These are phyloP conservation scores for Xylariaceae sp. DNA, from an alignment of 2,329 filamentous ascomycete species.

Conservation along the genomic window DNA sequence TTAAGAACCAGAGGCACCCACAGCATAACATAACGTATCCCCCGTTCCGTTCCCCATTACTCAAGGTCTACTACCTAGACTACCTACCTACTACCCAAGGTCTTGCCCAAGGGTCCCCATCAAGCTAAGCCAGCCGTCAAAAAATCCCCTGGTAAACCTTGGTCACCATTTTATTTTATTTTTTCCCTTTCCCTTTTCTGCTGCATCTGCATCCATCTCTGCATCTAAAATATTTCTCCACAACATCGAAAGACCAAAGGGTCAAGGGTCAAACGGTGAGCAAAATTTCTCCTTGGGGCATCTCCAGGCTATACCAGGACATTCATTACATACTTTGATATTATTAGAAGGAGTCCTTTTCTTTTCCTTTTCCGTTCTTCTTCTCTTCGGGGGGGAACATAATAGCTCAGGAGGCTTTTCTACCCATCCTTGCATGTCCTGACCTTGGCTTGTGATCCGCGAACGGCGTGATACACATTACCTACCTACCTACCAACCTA, in stretches of 20 bases:
- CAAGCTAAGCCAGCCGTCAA: neutral
- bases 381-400: neutral
- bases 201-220: neutral
- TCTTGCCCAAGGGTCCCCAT: constrained; percentile 1
- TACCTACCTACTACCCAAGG: neutral
- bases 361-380: neutral
- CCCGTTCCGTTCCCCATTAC: no score
- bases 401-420: neutral
- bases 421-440: constrained; percentile 9
- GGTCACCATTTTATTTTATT: constrained; percentile 3
- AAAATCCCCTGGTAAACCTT: constrained; percentile 1
- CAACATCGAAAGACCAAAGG: neutral
- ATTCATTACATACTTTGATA: neutral
- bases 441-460: constrained; percentile 32
- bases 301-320: neutral
- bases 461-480: constrained; percentile 34
- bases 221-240: neutral
- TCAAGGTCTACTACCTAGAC: no score
- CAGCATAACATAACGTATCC: neutral
- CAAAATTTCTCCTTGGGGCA: neutral
- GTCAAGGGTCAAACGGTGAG: neutral
- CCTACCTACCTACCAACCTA: no score
- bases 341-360: neutral
- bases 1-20: neutral
- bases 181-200: neutral